A percentile compares a stretch with the other conserved stretches of the same genome.
Conservation (phyloP, 148 eudicot genomes). For the Amaranthus cruentus region DNA sequence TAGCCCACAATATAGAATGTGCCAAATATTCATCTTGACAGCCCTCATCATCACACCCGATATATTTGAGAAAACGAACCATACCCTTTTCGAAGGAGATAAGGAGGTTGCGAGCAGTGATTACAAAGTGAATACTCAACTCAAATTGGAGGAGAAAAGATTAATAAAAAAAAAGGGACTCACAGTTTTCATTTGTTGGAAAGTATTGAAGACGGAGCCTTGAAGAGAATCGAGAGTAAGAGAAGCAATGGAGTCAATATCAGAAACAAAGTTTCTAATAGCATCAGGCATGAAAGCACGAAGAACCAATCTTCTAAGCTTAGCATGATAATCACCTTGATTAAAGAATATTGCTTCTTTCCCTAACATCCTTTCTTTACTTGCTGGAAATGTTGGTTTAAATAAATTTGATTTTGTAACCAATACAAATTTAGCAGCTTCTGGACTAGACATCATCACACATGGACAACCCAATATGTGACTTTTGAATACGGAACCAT, state of each 20-base stretch:
- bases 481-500: conserved; percentile 76
- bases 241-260: conserved; percentile 57
- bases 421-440: conserved; percentile 69
- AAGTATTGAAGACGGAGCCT: conserved; percentile 58
- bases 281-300: conserved; percentile 70
- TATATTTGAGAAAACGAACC: too few species aligned
- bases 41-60: too few species aligned
- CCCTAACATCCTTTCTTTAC: conserved; percentile 92
- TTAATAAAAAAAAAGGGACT: conserved; percentile 6
- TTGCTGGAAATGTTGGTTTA: conserved; percentile 95
- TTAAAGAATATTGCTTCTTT: conserved; percentile 90
- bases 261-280: conserved; percentile 43
- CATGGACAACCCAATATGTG: conserved; percentile 87
- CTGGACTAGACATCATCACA: conserved; percentile 89
- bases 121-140: too few species aligned
- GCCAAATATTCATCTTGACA: too few species aligned
- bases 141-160: neutral
- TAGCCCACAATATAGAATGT: too few species aligned
- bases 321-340: conserved; percentile 79
- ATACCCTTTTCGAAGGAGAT: too few species aligned
- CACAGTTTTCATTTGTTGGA: conserved; percentile 86
- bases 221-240: conserved; percentile 43
- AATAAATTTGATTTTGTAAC: conserved; percentile 64
- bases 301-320: conserved; percentile 65
- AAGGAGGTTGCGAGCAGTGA: too few species aligned